Evolutionary conservation across 2,329 filamentous ascomycete species (phyloP).

Genomic region (Hypoxylon sp.): DNA sequence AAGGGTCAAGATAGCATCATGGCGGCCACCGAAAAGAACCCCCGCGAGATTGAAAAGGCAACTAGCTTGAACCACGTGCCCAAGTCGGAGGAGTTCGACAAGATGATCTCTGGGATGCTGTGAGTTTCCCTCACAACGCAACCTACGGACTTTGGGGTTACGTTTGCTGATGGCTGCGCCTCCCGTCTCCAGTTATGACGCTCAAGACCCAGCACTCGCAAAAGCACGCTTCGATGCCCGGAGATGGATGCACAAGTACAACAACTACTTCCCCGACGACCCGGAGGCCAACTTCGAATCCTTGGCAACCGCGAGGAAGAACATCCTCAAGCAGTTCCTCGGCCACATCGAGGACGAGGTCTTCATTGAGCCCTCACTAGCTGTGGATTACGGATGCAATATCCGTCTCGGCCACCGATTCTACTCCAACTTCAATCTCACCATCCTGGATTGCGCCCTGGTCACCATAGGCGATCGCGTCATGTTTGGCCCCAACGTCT

Average conservation of each 20-base stretch:
- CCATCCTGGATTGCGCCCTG: conserved; percentile 76
- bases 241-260: conserved; percentile 66
- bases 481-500: conserved; percentile 75
- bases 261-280: conserved; percentile 61
- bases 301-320: conserved; percentile 50
- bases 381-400: conserved; percentile 73
- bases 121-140: no score
- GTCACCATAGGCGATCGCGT: conserved; percentile 76
- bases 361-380: conserved; percentile 68
- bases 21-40: conserved; percentile 25
- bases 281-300: conserved; percentile 46
- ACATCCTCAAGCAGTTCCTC: conserved; percentile 59
- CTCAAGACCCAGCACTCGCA: conserved; percentile 56
- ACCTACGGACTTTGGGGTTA: no score
- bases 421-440: conserved; percentile 69
- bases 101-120: conserved; percentile 71
- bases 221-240: conserved; percentile 62
- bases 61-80: conserved; percentile 19
- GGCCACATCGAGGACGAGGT: conserved; percentile 59
- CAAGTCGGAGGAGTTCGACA: conserved; percentile 66
- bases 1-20: conserved; percentile 1
- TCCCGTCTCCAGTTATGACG: conserved; percentile 17
- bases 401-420: conserved; percentile 68
- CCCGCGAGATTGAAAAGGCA: conserved; percentile 20
- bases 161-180: no score